A percentile compares a stretch with the other conserved stretches of the same genome.
phyloP scores from a whole-genome alignment of 768 basidiomycete species.

The Amanita molliuscula region DNA sequence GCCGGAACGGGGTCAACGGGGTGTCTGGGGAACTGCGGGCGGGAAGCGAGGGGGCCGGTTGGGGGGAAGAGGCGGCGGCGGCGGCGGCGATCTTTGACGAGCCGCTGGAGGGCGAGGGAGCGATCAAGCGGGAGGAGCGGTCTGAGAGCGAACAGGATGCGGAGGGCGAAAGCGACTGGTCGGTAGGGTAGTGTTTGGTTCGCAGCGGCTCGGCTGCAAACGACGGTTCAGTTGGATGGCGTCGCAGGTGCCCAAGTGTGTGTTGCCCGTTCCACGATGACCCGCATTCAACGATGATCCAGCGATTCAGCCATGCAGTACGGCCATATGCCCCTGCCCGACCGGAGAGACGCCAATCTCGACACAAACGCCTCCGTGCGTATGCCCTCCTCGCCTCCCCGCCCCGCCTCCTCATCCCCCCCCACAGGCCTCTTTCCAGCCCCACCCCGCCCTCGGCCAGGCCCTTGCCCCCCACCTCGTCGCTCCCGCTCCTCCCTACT shows the following conservation, averaged over 20 bases:
- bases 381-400: conserved; percentile 16
- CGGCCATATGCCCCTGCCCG: conserved; percentile 41
- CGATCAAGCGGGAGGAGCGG: conserved; percentile 26
- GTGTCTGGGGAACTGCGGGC: neutral
- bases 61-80: conserved; percentile 32
- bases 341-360: conserved; percentile 44
- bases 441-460: conserved; percentile 52
- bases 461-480: conserved; percentile 46
- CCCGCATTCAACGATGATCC: conserved; percentile 13
- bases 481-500: conserved; percentile 19
- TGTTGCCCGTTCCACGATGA: conserved; percentile 13
- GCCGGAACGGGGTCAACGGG: neutral
- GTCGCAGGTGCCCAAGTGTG: conserved; percentile 28
- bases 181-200: conserved; percentile 6
- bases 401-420: conserved; percentile 15
- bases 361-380: conserved; percentile 54
- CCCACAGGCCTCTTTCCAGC: conserved; percentile 36
- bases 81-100: conserved; percentile 7
- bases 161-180: conserved; percentile 15
- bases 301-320: conserved; percentile 56
- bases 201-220: conserved; percentile 19
- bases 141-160: conserved; percentile 31
- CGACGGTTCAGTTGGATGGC: conserved; percentile 30
- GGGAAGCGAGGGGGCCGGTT: neutral
- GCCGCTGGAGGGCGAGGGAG: conserved; percentile 6